Evolutionary conservation across 352 stramenopile species (phyloP).

Genomic region (Globisporangium iwayamae): DNA sequence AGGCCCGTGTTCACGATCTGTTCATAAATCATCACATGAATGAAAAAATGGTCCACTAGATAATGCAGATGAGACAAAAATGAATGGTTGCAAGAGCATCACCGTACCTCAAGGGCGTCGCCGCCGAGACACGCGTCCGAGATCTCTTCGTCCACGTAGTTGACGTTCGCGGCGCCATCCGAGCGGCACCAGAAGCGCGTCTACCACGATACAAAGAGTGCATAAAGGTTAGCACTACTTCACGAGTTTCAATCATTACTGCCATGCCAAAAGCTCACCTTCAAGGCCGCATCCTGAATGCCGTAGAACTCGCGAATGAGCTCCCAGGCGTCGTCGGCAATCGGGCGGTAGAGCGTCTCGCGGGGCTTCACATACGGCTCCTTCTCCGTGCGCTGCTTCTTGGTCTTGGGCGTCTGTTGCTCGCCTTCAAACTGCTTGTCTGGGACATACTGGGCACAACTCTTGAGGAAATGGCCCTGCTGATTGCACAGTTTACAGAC

Average conservation of each 20-base stretch:
- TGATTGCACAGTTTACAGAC: constrained; percentile 72
- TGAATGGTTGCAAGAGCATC: background rate
- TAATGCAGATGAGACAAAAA: background rate
- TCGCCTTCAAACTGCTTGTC: constrained; percentile 34
- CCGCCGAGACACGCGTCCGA: constrained; percentile 55
- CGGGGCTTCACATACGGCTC: constrained; percentile 33
- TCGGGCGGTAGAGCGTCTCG: constrained; percentile 68
- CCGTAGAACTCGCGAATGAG: constrained; percentile 64
- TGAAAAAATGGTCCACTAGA: background rate
- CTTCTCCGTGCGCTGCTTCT: constrained; percentile 45
- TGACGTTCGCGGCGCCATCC: constrained; percentile 67
- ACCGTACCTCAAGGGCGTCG: constrained; percentile 61
- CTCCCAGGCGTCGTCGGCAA: constrained; percentile 61
- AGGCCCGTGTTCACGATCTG: constrained; percentile 92
- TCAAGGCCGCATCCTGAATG: constrained; percentile 42
- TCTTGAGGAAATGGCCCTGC: constrained; percentile 75
- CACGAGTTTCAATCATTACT: background rate
- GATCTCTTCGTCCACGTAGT: constrained; percentile 77
- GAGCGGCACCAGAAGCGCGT: constrained; percentile 72
- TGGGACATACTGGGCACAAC: constrained; percentile 54
- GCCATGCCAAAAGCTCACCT: constrained; percentile 23
- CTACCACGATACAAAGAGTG: constrained; percentile 9
- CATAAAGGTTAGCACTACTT: background rate
- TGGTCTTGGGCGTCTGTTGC: constrained; percentile 32
- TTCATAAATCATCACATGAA: constrained; percentile 2